These are phyloP conservation scores for Pestalotiopsis sp. DNA, from an alignment of 2,329 filamentous ascomycete species.

Conservation along the genomic window DNA sequence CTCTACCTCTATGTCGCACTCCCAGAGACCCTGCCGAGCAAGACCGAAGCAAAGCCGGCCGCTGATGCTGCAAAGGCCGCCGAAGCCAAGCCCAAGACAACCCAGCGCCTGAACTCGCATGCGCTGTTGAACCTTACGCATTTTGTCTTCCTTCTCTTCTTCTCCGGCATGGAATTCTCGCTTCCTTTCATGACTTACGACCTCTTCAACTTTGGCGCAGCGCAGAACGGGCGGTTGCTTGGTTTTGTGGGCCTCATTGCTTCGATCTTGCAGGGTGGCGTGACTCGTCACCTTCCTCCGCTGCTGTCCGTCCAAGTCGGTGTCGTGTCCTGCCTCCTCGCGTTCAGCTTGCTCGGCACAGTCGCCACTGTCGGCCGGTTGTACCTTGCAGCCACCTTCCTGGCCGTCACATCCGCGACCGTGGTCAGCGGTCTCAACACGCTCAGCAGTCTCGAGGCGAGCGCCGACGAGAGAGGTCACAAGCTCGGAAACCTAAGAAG, in stretches of 20 bases:
- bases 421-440: conserved; percentile 94
- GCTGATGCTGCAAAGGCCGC: conserved; percentile 20
- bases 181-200: conserved; percentile 97
- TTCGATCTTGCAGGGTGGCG: conserved; percentile 88
- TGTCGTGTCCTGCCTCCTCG: conserved; percentile 73
- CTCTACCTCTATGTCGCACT: conserved; percentile 81
- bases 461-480: conserved; percentile 76
- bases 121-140: conserved; percentile 81
- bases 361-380: conserved; percentile 69
- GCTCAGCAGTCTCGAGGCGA: conserved; percentile 86
- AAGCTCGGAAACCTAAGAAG: conserved; percentile 83
- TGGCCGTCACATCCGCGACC: conserved; percentile 90
- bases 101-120: conserved; percentile 77
- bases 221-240: conserved; percentile 80
- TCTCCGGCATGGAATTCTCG: conserved; percentile 97
- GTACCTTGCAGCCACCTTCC: conserved; percentile 78
- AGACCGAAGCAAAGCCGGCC: conserved; percentile 21
- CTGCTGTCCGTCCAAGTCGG: conserved; percentile 79
- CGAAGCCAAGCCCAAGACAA: conserved; percentile 20
- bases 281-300: conserved; percentile 83
- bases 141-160: conserved; percentile 91
- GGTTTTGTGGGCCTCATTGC: conserved; percentile 91
- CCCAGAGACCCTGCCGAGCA: conserved; percentile 79
- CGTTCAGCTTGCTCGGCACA: conserved; percentile 78
- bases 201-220: conserved; percentile 79